These are phyloP conservation scores for Dioscorea zingiberensis DNA, from an alignment of 106 monocot species.

Conservation along the genomic window DNA sequence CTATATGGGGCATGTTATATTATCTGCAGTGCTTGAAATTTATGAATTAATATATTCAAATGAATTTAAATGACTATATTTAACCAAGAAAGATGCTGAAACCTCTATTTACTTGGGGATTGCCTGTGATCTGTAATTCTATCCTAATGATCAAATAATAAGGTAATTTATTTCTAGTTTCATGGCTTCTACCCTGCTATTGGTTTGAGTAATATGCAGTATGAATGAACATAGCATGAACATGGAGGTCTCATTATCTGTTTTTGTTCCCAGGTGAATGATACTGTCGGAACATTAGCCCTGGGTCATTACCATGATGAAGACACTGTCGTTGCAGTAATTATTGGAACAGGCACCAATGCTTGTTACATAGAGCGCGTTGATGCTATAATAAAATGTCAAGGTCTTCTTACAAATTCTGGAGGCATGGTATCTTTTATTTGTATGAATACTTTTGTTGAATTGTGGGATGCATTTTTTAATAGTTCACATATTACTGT, in stretches of 20 bases:
- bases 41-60: no score
- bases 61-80: no score
- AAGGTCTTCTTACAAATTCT: constrained; percentile 80
- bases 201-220: neutral
- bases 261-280: constrained; percentile 56
- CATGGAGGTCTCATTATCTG: no score
- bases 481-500: neutral
- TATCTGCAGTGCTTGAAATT: no score
- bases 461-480: neutral
- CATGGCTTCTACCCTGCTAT: constrained; percentile 9
- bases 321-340: constrained; percentile 79
- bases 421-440: constrained; percentile 61
- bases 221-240: no score
- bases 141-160: no score
- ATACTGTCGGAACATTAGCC: constrained; percentile 85
- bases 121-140: no score
- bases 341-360: constrained; percentile 79
- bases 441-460: neutral
- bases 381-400: constrained; percentile 86
- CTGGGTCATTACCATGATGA: constrained; percentile 79
- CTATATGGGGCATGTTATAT: no score
- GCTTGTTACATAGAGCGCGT: constrained; percentile 79
- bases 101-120: no score
- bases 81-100: no score
- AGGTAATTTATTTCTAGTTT: no score